phyloP scores from a whole-genome alignment of 2,329 filamentous ascomycete genomes.

The Stagonosporopsis vannaccii region DNA sequence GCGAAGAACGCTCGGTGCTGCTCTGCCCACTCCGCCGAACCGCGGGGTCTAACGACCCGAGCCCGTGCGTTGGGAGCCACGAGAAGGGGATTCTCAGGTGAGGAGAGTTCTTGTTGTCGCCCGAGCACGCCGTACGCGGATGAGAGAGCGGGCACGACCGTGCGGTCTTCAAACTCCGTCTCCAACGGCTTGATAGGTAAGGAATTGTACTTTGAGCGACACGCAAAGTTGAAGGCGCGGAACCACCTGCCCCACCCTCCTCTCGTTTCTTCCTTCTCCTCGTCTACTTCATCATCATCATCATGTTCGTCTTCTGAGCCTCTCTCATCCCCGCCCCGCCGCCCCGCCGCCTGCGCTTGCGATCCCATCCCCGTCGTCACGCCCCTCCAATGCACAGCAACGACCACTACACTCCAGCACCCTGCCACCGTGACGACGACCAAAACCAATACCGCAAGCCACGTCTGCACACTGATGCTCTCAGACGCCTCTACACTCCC shows the following conservation, averaged over 20 bases:
- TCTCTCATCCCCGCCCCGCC: not conserved
- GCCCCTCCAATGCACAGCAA: not conserved
- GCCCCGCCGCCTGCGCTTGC: not conserved
- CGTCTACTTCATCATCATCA: not conserved
- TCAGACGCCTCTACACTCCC: not conserved
- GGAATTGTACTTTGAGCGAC: not conserved
- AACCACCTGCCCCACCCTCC: not conserved
- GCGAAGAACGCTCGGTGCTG: slow-evolving; percentile 6
- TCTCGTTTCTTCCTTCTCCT: not conserved
- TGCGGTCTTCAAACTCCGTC: not conserved
- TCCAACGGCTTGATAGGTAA: not conserved
- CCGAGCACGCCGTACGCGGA: not conserved
- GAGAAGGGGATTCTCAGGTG: slow-evolving; percentile 8
- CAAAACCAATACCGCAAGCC: not conserved
- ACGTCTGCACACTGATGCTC: not conserved
- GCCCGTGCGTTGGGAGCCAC: not conserved
- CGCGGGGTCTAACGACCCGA: not conserved
- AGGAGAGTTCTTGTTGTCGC: not conserved
- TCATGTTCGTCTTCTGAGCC: too few relatives aligned
- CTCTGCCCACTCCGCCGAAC: slow-evolving; percentile 9
- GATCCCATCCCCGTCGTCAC: not conserved
- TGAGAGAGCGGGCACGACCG: not conserved
- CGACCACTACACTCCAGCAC: not conserved
- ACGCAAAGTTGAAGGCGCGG: not conserved
- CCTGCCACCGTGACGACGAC: not conserved